A percentile compares a stretch with the other conserved stretches of the same genome.
Conservation (phyloP, 176 grass and related monocot species). For the Poa annua region DNA sequence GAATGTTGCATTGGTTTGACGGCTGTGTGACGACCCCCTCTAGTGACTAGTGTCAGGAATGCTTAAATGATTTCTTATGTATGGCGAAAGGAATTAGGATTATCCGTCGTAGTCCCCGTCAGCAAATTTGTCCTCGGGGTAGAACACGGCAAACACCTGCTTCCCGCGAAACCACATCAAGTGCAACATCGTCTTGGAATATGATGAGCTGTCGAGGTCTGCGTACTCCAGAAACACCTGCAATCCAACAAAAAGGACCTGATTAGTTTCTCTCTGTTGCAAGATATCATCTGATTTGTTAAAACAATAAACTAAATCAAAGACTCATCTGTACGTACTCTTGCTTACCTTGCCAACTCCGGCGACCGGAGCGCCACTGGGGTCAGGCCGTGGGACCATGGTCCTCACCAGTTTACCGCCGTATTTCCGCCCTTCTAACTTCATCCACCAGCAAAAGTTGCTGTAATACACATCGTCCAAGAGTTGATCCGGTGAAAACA, state of each 20-base stretch:
- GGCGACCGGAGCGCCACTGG: conserved; percentile 60
- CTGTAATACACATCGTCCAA: background rate
- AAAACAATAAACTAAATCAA: background rate
- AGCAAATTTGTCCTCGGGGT: background rate
- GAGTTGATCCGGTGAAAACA: background rate
- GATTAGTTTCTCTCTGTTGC: background rate
- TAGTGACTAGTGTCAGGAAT: too few relatives aligned
- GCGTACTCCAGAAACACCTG: conserved; percentile 95
- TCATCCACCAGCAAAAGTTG: background rate
- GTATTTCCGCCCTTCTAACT: background rate
- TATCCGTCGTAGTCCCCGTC: background rate
- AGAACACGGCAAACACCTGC: background rate
- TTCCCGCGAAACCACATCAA: background rate
- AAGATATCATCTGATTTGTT: background rate
- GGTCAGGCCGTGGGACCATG: conserved; percentile 78
- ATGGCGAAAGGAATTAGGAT: too few relatives aligned
- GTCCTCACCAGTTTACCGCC: conserved; percentile 75
- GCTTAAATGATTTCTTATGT: too few relatives aligned
- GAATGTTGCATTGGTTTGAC: too few relatives aligned
- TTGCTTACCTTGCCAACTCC: conserved; percentile 76
- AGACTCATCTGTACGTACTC: background rate
- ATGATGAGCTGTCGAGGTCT: background rate
- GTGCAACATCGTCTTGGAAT: background rate
- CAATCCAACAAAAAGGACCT: background rate
- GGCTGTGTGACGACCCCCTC: too few relatives aligned